Base-by-base conservation (phyloP, 139 green algal genomes). In the Limnomonas spitsbergensis region DNA sequence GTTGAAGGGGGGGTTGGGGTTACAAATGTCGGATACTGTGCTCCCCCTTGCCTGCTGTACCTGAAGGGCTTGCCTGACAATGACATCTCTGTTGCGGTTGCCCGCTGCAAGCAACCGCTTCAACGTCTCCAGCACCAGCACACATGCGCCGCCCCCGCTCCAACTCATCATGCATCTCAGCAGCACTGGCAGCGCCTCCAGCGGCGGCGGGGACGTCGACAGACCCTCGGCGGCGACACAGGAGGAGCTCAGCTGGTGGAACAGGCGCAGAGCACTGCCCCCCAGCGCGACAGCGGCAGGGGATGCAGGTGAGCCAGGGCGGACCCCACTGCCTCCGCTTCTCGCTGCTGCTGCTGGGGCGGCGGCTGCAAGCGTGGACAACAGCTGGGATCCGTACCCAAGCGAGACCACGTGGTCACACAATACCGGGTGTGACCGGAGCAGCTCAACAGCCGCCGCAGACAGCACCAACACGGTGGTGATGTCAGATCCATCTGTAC, bases 121-220 rank as follows among this genome's bases (percentile, higher is more conserved):
- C 9, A 96, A 72, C 0, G 84, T 88, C 80, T 97, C 93, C 40
- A 95, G 77, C 1, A 84, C 89, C 40, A 97, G 80, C 42, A 95
- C 84, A 69, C 38, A 76, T 14, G 85, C 82, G 20, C 83, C 37
- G 80, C 78, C 27, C 88, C 47, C 47, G 4, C 20, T 6, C 34
- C 68, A 42, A 31, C 68, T 53, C 26, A 7, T n/a, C 20, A 75
- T 20, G 68, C 68, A 75, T 27, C 20, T 52, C 14, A 75, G 34
- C 20, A 75, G 68, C 36, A 75, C 4, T 3, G 68, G 68, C 36
- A 40, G 26, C 9, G 40, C 68, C 36, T 75, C 68, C 29, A 39
- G 66, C 3, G 68, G 68, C 68, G 4, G 14, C 68, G 36, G n/a
- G 68, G n/a, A 6, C 3, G 69, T 36, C 53, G 92, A 82, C 9